phyloP scores from a whole-genome alignment of 2,329 filamentous ascomycete species.

The Triangularia setosa region DNA sequence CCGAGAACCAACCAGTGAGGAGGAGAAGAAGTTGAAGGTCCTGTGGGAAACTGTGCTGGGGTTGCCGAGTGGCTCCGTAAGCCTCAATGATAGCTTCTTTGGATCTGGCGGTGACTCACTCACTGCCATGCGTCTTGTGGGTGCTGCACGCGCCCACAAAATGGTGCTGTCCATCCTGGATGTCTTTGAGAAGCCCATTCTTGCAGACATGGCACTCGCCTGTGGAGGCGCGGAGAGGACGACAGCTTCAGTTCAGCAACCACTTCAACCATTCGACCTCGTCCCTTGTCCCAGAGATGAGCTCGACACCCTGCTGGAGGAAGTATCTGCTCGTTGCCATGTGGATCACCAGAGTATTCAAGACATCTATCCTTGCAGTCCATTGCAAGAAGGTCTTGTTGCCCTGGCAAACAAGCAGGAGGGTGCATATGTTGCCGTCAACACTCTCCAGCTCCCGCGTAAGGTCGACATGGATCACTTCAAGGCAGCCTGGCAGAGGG shows the following conservation, averaged over 20 bases:
- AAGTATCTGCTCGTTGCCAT: constrained; percentile 17
- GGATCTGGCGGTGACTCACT: constrained; percentile 35
- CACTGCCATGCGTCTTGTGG: constrained; percentile 42
- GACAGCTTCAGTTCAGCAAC: neutral
- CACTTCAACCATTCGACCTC: constrained; percentile 16
- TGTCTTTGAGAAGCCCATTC: constrained; percentile 22
- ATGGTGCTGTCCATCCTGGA: constrained; percentile 22
- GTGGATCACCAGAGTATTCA: constrained; percentile 18
- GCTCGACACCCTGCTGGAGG: constrained; percentile 10
- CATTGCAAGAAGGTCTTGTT: constrained; percentile 40
- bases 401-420: constrained; percentile 33
- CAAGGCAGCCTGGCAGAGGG: constrained; percentile 30
- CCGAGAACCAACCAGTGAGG: constrained; percentile 18
- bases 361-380: constrained; percentile 40
- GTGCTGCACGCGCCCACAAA: constrained; percentile 28
- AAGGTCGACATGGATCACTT: constrained; percentile 25
- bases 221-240: constrained; percentile 2
- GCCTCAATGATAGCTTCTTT: constrained; percentile 32
- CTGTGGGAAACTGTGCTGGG: constrained; percentile 23
- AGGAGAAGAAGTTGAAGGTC: constrained; percentile 19
- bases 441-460: constrained; percentile 25
- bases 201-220: constrained; percentile 19
- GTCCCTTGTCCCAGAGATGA: constrained; percentile 9
- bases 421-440: constrained; percentile 36
- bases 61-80: constrained; percentile 12